These are phyloP conservation scores for Carallia brachiata DNA, from an alignment of 345 rosid genomes.

Conservation along the genomic window DNA sequence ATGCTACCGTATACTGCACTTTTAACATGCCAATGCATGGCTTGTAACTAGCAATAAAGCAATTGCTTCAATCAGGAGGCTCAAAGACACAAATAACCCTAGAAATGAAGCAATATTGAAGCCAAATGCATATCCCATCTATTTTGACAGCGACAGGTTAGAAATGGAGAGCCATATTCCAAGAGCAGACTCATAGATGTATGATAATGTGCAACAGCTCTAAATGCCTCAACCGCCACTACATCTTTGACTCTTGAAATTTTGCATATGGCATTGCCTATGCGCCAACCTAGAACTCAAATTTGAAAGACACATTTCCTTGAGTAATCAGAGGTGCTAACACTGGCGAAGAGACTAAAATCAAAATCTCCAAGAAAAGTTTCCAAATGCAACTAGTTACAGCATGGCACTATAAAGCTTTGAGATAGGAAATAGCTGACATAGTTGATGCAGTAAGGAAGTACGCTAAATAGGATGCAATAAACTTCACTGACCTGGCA, in stretches of 20 bases:
- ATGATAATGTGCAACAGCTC: conserved; percentile 3
- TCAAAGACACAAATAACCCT: no score
- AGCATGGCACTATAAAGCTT: neutral
- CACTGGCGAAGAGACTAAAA: neutral
- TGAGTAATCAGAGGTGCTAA: neutral
- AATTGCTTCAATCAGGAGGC: no score
- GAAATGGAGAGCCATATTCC: neutral
- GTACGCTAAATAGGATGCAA: neutral
- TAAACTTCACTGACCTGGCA: conserved; percentile 60
- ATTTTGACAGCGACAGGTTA: no score
- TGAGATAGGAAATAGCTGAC: neutral
- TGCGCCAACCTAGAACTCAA: neutral
- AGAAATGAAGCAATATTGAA: no score
- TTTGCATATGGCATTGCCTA: no score
- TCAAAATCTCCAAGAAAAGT: neutral
- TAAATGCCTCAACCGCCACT: neutral
- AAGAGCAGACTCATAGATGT: neutral
- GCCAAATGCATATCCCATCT: no score
- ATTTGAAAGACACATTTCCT: conserved; percentile 1
- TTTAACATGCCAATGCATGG: neutral
- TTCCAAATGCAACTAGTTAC: neutral
- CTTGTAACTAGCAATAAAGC: no score
- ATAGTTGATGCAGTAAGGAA: neutral
- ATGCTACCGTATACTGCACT: neutral
- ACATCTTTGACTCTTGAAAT: neutral